Evolutionary conservation across 306 rosid genomes (phyloP).

Genomic region (Acacia confusa): DNA sequence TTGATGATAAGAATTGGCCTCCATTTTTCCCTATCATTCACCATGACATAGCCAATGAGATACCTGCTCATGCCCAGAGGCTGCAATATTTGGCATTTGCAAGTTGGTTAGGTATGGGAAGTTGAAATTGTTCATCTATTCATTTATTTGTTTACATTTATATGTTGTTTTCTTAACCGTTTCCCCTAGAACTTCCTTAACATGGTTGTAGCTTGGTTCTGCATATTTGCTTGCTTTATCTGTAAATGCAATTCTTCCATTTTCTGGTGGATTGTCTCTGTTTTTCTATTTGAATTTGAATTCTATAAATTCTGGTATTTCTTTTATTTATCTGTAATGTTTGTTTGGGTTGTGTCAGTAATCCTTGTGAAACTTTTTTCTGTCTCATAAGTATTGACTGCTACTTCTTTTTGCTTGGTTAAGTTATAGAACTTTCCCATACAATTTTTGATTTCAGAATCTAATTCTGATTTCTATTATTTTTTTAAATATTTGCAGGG

Average conservation of each 20-base stretch:
- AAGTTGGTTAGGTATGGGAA: constrained; percentile 87
- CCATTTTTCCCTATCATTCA: constrained; percentile 92
- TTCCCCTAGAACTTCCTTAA: background rate
- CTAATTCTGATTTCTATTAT: background rate
- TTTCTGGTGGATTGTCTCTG: background rate
- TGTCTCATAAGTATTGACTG: background rate
- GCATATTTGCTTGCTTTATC: background rate
- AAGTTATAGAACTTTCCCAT: background rate
- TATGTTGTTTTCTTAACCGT: background rate
- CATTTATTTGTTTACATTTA: background rate
- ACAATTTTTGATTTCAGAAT: background rate
- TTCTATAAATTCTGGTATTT: background rate
- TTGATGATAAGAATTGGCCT: constrained; percentile 96
- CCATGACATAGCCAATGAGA: constrained; percentile 96
- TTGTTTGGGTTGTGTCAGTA: background rate
- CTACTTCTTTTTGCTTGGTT: background rate
- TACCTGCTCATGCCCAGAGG: constrained; percentile 93
- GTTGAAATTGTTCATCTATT: background rate
- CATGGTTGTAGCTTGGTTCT: background rate
- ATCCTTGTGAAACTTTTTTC: background rate
- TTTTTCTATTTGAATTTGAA: background rate
- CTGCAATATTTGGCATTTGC: constrained; percentile 97
- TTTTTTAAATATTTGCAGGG: constrained; percentile 54
- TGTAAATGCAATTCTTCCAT: background rate
- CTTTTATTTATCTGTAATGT: background rate